These are phyloP conservation scores for Citrus maxima DNA, from an alignment of 345 rosid species.

Conservation along the genomic window DNA sequence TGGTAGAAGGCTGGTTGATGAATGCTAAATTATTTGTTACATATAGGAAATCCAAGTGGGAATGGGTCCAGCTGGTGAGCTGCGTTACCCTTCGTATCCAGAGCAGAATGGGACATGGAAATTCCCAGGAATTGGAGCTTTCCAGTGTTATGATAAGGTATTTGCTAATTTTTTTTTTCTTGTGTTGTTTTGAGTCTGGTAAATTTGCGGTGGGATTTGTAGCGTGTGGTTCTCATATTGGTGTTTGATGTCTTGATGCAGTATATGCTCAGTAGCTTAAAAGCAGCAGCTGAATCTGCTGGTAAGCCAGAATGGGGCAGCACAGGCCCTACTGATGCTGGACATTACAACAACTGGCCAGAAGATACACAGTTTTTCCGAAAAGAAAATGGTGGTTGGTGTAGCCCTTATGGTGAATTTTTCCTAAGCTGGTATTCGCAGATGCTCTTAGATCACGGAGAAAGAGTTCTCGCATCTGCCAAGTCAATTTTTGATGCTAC, in stretches of 20 bases:
- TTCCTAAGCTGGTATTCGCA: conserved; percentile 93
- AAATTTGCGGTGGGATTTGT: not conserved
- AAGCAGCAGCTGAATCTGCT: conserved; percentile 85
- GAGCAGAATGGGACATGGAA: conserved; percentile 86
- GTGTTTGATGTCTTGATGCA: conserved; percentile 29
- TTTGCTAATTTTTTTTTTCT: not conserved
- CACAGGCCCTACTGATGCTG: conserved; percentile 97
- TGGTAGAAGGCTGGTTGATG: not conserved
- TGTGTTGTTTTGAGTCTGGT: not conserved
- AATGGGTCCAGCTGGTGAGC: conserved; percentile 99
- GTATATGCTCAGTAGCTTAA: conserved; percentile 78
- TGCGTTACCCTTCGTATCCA: conserved; percentile 89
- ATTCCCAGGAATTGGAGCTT: conserved; percentile 98
- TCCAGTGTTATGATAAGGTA: conserved; percentile 96
- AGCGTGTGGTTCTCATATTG: not conserved
- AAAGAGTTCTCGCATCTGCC: conserved; percentile 69
- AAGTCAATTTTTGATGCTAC: conserved; percentile 44
- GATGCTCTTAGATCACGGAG: conserved; percentile 80
- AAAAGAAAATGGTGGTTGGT: conserved; percentile 90
- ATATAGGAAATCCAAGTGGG: conserved; percentile 95
- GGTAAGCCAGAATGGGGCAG: conserved; percentile 95
- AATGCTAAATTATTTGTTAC: not conserved
- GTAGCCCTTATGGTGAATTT: conserved; percentile 72
- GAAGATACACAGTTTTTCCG: conserved; percentile 84
- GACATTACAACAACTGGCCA: conserved; percentile 93